Conservation (phyloP, 768 basidiomycete genomes). For the Pleurotus cornucopiae region DNA sequence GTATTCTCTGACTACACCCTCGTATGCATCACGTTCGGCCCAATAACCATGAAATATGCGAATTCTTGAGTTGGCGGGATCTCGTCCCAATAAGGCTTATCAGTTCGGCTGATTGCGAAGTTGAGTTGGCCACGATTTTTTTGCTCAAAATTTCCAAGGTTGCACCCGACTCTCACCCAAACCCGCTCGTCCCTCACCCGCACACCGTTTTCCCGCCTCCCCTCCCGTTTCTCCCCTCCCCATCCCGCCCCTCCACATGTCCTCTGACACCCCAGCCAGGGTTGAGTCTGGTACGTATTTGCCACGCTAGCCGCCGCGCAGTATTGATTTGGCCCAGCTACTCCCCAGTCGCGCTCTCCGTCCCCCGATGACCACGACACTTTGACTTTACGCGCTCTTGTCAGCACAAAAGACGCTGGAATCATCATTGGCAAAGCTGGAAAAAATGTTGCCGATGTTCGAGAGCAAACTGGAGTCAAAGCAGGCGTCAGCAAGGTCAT, state of each 20-base stretch:
- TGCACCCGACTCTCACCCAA: constrained; percentile 18
- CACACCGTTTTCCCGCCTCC: constrained; percentile 17
- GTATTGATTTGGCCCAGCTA: constrained; percentile 28
- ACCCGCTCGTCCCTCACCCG: constrained; percentile 16
- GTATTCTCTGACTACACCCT: constrained; percentile 7
- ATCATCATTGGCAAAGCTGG: constrained; percentile 97
- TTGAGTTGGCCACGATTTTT: constrained; percentile 2
- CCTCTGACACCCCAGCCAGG: constrained; percentile 55
- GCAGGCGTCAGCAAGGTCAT: constrained; percentile 99
- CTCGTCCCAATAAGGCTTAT: constrained; percentile 3
- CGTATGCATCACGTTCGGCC: constrained; percentile 1
- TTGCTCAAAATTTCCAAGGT: neutral
- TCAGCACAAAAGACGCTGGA: constrained; percentile 95
- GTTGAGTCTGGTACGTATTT: constrained; percentile 49
- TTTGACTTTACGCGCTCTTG: constrained; percentile 90
- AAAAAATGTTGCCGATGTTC: constrained; percentile 95
- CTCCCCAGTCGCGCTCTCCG: constrained; percentile 70
- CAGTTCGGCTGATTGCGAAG: constrained; percentile 9
- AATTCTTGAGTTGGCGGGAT: neutral
- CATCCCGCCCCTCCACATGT: constrained; percentile 43
- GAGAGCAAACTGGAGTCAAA: constrained; percentile 94
- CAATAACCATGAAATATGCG: neutral
- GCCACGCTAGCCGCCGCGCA: constrained; percentile 6
- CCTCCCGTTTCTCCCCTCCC: constrained; percentile 20
- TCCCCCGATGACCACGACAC: constrained; percentile 64